Evolutionary conservation across 2,329 filamentous ascomycete species (phyloP).

Genomic region (Conoideocrella luteorostrata): DNA sequence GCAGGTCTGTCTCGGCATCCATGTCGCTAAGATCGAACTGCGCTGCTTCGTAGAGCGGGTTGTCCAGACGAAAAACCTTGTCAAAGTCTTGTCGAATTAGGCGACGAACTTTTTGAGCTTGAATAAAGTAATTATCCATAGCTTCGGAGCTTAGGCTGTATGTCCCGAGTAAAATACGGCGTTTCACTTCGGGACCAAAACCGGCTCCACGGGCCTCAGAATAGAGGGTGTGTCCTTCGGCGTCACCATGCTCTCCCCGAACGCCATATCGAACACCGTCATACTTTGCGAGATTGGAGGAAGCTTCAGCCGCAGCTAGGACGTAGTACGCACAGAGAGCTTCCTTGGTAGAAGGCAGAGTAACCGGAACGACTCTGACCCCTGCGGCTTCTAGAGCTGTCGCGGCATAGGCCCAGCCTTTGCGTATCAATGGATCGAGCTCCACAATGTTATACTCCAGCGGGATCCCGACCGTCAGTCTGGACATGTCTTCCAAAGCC

Average conservation of each 20-base stretch:
- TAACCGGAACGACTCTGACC: conserved; percentile 67
- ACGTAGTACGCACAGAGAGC: conserved; percentile 94
- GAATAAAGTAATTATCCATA: conserved; percentile 94
- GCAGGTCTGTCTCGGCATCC: conserved; percentile 42
- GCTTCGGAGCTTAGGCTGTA: conserved; percentile 86
- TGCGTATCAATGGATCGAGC: conserved; percentile 61
- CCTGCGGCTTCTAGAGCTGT: conserved; percentile 55
- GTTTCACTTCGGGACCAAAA: conserved; percentile 79
- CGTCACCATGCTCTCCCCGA: conserved; percentile 45
- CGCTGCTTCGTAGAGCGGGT: conserved; percentile 55
- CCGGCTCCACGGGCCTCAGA: conserved; percentile 65
- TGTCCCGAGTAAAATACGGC: conserved; percentile 80
- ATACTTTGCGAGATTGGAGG: conserved; percentile 93
- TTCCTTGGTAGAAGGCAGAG: conserved; percentile 74
- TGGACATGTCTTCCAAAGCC: conserved; percentile 19
- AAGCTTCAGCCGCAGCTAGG: conserved; percentile 88
- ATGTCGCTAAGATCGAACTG: conserved; percentile 57
- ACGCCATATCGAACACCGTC: conserved; percentile 90
- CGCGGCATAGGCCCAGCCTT: conserved; percentile 62
- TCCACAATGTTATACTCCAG: conserved; percentile 85
- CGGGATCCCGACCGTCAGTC: conserved; percentile 50
- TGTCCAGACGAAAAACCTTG: conserved; percentile 60
- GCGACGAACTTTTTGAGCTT: conserved; percentile 81
- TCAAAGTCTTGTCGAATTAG: conserved; percentile 86
- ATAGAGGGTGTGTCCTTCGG: conserved; percentile 61